Evolutionary conservation across 140 eudicot genomes (phyloP), one percentile per base, ranked within the genome.

Genomic region (Anethum foeniculum): DNA sequence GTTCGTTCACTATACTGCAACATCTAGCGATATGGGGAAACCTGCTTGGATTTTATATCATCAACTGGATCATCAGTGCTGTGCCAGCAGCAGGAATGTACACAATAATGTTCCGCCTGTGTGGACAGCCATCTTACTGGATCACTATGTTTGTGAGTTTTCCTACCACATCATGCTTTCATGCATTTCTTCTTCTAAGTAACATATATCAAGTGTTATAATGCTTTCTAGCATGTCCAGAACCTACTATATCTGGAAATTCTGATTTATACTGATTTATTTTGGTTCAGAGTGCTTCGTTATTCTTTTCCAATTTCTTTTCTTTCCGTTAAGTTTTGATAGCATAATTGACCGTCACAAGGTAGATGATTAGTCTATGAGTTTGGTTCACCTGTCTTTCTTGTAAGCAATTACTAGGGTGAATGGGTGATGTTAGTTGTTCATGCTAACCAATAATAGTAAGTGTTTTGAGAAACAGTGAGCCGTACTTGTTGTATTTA

Each of bases 21-120:
- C 99, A 88, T 81, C 83, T 86, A 28, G 99, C 97, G 52, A 90
- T 95, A 80, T 92, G 99, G 99, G 99, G 99, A 30, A 95, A 95
- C 83, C 85, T 95, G 74, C 82, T 90, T 36, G 92, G 81, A 76
- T 95, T 95, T 86, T 95, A 95, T 77, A 78, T 84, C 71, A 95
- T 92, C 87, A 95, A 95, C 86, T 90, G 90, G 90, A 88, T 95
- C 32, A 86, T 90, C 88, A 92, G 99, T 85, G 89, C 97, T 10
- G 41, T 92, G 80, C 99, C 99, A 71, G 83, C 95, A 77, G 87
- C 97, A 14, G 97, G 92, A 74, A 89, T 95, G 97, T 92, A 92
- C 90, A 92, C 95, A 48, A 92, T 94, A 84, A 95, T 95, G 99
- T 87, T 88, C 77, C 97, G 97, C 82, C 87, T 95, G n/a, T 92